Conservation (phyloP, 2,329 filamentous ascomycete genomes). For the Sarocladium kiliense region DNA sequence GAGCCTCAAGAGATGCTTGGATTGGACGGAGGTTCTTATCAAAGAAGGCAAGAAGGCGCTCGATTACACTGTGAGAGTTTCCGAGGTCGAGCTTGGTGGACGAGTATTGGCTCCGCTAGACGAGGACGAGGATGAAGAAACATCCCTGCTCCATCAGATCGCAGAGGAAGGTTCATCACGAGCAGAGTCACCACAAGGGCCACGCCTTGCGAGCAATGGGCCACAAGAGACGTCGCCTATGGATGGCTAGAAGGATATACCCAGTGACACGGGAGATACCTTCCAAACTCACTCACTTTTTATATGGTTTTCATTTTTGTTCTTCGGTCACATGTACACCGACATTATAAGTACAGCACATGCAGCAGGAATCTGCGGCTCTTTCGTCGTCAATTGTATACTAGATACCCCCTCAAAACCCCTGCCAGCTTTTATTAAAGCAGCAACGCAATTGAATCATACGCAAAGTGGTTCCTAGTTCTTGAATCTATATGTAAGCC, state of each 20-base stretch:
- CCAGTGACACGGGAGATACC: neutral
- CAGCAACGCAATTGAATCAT: neutral
- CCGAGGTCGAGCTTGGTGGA: constrained; percentile 77
- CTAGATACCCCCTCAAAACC: neutral
- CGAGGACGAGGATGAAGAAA: constrained; percentile 41
- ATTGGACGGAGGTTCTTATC: constrained; percentile 87
- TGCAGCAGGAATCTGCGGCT: neutral
- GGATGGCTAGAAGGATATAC: neutral
- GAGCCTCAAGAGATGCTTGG: constrained; percentile 82
- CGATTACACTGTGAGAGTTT: constrained; percentile 71
- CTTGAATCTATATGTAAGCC: too few species aligned
- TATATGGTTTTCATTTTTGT: neutral
- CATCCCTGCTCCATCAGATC: neutral
- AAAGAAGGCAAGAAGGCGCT: constrained; percentile 83
- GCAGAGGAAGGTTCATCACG: neutral
- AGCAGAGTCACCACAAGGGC: neutral
- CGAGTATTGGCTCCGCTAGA: constrained; percentile 67
- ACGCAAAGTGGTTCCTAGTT: too few species aligned
- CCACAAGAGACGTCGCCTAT: neutral
- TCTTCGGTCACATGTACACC: neutral
- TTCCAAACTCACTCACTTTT: neutral
- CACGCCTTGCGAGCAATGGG: neutral
- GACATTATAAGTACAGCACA: neutral
- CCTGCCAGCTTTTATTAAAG: neutral
- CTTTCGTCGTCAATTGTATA: constrained; percentile 4